A percentile compares a stretch with the other conserved stretches of the same genome.
Conservation (phyloP, 345 rosid species). For the Eucalyptus sp. region DNA sequence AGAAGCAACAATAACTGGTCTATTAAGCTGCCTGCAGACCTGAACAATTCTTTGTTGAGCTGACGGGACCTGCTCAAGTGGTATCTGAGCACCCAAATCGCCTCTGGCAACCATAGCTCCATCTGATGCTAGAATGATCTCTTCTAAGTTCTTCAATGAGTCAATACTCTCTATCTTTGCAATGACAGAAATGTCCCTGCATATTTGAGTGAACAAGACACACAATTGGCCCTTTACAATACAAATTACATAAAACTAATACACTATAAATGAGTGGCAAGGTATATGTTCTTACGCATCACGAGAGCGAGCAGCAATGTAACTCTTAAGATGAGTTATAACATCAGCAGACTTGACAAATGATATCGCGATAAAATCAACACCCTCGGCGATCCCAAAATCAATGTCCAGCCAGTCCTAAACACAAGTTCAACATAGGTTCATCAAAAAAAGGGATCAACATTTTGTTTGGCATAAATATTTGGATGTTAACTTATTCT, state of each 20-base stretch:
- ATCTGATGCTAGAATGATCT: constrained; percentile 80
- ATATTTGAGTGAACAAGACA: neutral
- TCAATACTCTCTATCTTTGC: constrained; percentile 97
- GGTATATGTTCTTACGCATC: constrained; percentile 35
- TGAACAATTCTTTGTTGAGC: constrained; percentile 85
- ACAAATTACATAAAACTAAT: neutral
- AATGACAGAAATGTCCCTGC: constrained; percentile 80
- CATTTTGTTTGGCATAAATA: neutral
- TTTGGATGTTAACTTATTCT: neutral
- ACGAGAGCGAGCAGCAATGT: constrained; percentile 82
- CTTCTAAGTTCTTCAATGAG: constrained; percentile 84
- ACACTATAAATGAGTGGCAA: neutral
- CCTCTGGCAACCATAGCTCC: constrained; percentile 99
- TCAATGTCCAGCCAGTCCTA: constrained; percentile 99
- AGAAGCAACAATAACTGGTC: constrained; percentile 94
- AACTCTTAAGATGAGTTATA: constrained; percentile 87
- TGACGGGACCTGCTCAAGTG: constrained; percentile 96
- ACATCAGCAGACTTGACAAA: constrained; percentile 99
- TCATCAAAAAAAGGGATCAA: neutral
- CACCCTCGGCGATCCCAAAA: constrained; percentile 95
- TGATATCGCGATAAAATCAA: constrained; percentile 95
- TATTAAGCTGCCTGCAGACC: constrained; percentile 82
- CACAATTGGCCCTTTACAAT: neutral
- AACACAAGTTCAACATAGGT: neutral
- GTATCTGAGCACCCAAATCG: constrained; percentile 97